Percentiles rank a stretch among this genome's conserved stretches.
Evolutionary conservation across 208 protist genomes (phyloP).

Genomic region (Acanthamoeba rhysodes): DNA sequence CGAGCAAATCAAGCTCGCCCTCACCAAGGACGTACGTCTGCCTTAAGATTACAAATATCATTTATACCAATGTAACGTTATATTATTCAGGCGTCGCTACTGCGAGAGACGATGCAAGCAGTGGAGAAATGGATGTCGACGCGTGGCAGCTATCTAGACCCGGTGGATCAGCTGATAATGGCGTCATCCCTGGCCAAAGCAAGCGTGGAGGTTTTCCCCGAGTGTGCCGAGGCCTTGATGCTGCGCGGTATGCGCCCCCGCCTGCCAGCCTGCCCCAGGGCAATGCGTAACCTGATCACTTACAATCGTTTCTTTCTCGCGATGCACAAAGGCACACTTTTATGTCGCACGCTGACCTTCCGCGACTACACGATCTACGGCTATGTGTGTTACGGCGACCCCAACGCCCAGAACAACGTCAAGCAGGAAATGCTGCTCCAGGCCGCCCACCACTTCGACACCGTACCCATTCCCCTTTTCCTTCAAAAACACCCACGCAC

Average conservation of each 20-base stretch:
- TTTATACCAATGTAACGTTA: no score
- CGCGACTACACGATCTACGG: background rate
- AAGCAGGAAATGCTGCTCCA: background rate
- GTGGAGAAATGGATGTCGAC: background rate
- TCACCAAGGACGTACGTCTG: background rate
- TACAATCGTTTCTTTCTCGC: background rate
- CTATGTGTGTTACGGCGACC: background rate
- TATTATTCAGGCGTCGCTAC: background rate
- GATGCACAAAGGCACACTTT: background rate
- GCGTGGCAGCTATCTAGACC: background rate
- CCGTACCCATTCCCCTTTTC: no score
- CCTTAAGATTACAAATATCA: background rate
- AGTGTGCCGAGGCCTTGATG: background rate
- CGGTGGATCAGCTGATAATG: background rate
- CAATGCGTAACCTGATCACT: background rate
- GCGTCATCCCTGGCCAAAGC: background rate
- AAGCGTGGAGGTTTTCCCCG: background rate
- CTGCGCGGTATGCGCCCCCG: background rate
- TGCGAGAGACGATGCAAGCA: background rate
- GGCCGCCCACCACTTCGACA: background rate
- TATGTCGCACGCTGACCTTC: background rate
- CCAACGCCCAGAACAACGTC: background rate
- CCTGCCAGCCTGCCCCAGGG: background rate
- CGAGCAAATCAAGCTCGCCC: slow-evolving; percentile 17
- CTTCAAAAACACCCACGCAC: no score